Conservation (phyloP, 2,329 filamentous ascomycete genomes). For the Xylariaceae sp. region DNA sequence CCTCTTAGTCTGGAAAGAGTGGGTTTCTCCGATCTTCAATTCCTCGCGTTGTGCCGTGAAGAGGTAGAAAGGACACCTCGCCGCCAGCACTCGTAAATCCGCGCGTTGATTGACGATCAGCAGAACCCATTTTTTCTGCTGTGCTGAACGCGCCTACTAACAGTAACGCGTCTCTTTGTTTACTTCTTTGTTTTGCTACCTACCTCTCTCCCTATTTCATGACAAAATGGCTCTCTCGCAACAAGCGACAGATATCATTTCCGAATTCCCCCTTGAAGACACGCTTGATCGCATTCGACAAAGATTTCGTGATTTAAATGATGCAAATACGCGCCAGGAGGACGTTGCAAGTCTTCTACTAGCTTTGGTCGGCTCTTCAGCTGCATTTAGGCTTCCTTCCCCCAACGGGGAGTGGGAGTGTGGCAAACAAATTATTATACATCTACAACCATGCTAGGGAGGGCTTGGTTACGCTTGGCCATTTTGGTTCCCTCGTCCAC, state of each 20-base stretch:
- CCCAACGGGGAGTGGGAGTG: slow-evolving; percentile 1
- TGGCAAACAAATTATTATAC: slow-evolving; percentile 9
- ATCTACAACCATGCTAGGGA: slow-evolving; percentile 1
- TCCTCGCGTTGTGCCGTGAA: not conserved
- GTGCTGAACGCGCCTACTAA: not conserved
- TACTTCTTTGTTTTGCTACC: not conserved
- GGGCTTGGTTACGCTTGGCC: slow-evolving; percentile 1
- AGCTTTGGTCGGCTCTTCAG: not conserved
- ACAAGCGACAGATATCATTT: slow-evolving; percentile 6
- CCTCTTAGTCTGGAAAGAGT: not conserved
- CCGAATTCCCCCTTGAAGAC: slow-evolving; percentile 5
- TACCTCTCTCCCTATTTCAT: not conserved
- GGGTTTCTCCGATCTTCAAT: not conserved
- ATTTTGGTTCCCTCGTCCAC: slow-evolving; percentile 7
- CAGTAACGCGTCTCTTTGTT: not conserved
- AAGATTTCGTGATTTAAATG: slow-evolving; percentile 1
- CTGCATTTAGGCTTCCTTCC: slow-evolving; percentile 4
- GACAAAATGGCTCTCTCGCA: slow-evolving; percentile 4
- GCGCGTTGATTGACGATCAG: not conserved
- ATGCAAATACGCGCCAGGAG: slow-evolving; percentile 1
- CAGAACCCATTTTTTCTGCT: not conserved
- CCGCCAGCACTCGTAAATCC: not conserved
- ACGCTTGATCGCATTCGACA: slow-evolving; percentile 3
- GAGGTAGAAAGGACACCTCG: not conserved
- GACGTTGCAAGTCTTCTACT: slow-evolving; percentile 2